Percentiles rank a stretch among this genome's conserved stretches.
Conservation (phyloP, 192 early-diverging fungal genomes). For the Coemansia sp. region DNA sequence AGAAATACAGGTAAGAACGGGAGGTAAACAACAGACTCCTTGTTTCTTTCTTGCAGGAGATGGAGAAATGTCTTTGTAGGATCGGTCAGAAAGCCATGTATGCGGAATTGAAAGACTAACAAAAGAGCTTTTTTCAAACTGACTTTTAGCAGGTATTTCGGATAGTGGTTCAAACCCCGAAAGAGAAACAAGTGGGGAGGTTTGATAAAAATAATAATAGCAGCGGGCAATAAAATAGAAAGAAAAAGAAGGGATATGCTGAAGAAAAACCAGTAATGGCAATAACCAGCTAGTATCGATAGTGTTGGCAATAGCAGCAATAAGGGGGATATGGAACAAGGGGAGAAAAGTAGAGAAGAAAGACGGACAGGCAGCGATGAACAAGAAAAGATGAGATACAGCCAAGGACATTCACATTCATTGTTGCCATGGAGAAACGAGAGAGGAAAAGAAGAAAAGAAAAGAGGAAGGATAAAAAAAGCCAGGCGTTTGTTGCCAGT, state of each 20-base stretch:
- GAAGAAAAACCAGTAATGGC: neutral
- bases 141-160: neutral
- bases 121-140: neutral
- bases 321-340: neutral
- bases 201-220: neutral
- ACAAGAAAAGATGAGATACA: slow-evolving; percentile 2
- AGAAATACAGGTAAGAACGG: neutral
- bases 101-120: neutral
- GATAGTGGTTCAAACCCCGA: neutral
- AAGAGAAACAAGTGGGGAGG: neutral
- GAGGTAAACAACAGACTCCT: slow-evolving; percentile 3
- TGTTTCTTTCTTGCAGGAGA: neutral
- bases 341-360: slow-evolving; percentile 11
- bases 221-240: neutral
- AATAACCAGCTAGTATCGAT: slow-evolving; percentile 6
- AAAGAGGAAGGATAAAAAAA: neutral
- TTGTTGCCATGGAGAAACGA: neutral
- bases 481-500: neutral
- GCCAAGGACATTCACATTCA: neutral
- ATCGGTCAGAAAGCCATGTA: neutral
- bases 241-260: neutral
- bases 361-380: slow-evolving; percentile 1
- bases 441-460: neutral
- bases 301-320: slow-evolving; percentile 8
- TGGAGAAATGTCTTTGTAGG: neutral